Conservation (phyloP, 257 asterid genomes). For the Salvia splendens region DNA sequence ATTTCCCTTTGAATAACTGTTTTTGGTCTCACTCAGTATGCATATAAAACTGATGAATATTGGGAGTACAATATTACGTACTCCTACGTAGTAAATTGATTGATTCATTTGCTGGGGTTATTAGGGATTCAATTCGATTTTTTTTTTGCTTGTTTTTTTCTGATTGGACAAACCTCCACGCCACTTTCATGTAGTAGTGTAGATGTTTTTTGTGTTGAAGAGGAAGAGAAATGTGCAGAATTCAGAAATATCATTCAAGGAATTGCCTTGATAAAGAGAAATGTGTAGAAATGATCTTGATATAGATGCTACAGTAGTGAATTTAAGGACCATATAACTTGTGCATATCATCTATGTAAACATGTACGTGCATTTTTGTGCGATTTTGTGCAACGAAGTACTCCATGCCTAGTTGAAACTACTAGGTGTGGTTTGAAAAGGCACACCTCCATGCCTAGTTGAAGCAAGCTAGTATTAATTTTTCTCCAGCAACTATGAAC, state of each 20-base stretch:
- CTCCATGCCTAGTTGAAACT: too few species aligned
- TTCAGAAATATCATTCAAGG: not conserved
- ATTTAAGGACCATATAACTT: not conserved
- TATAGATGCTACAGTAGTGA: not conserved
- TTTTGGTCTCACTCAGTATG: not conserved
- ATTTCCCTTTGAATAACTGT: not conserved
- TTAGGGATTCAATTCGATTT: not conserved
- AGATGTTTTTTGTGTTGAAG: not conserved
- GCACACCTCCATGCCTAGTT: slow-evolving; percentile 5
- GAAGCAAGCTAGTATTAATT: slow-evolving; percentile 11
- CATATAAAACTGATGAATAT: too few species aligned
- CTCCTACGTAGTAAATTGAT: not conserved
- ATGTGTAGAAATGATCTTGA: too few species aligned
- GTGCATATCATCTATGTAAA: not conserved
- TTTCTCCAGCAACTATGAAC: slow-evolving; percentile 15
- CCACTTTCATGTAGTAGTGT: too few species aligned
- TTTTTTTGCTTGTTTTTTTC: too few species aligned
- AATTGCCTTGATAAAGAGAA: slow-evolving; percentile 12
- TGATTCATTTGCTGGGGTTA: not conserved
- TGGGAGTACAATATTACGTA: too few species aligned
- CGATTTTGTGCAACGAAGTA: not conserved
- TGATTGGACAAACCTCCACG: too few species aligned
- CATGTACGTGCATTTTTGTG: not conserved
- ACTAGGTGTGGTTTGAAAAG: slow-evolving; percentile 2
- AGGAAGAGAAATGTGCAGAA: not conserved